A percentile compares a stretch with the other conserved stretches of the same genome.
These are phyloP conservation scores for Naganishia albida DNA, from an alignment of 1,284 basidiomycete species.

Conservation along the genomic window DNA sequence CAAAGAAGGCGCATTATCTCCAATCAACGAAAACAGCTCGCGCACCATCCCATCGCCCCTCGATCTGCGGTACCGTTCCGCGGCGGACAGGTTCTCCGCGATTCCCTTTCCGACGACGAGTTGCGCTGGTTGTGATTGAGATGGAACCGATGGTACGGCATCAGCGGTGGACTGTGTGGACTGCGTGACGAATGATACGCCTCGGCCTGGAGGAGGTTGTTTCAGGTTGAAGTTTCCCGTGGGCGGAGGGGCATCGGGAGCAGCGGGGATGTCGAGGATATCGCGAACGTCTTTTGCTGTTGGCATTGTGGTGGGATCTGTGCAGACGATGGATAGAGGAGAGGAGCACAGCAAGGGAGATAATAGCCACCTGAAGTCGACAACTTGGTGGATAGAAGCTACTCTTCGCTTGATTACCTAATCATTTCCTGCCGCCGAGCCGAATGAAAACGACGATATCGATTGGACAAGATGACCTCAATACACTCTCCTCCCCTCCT, in stretches of 20 bases:
- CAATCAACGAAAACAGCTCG: slow-evolving; percentile 91
- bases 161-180: neutral
- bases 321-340: neutral
- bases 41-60: slow-evolving; percentile 72
- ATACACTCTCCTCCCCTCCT: neutral
- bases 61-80: neutral
- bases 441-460: neutral
- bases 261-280: slow-evolving; percentile 64
- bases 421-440: neutral
- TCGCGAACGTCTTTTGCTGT: slow-evolving; percentile 75
- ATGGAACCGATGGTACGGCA: neutral
- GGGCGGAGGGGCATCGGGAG: slow-evolving; percentile 38
- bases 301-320: slow-evolving; percentile 39
- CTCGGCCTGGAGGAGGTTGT: slow-evolving; percentile 45
- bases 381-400: neutral
- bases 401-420: neutral
- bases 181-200: slow-evolving; percentile 2
- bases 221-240: slow-evolving; percentile 39
- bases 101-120: neutral
- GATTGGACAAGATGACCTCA: neutral
- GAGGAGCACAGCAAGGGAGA: neutral
- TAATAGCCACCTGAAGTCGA: neutral
- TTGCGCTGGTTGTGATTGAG: neutral
- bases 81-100: neutral
- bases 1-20: slow-evolving; percentile 82